These are phyloP conservation scores for Artomyces pyxidatus DNA, from an alignment of 768 basidiomycete species.

Conservation along the genomic window DNA sequence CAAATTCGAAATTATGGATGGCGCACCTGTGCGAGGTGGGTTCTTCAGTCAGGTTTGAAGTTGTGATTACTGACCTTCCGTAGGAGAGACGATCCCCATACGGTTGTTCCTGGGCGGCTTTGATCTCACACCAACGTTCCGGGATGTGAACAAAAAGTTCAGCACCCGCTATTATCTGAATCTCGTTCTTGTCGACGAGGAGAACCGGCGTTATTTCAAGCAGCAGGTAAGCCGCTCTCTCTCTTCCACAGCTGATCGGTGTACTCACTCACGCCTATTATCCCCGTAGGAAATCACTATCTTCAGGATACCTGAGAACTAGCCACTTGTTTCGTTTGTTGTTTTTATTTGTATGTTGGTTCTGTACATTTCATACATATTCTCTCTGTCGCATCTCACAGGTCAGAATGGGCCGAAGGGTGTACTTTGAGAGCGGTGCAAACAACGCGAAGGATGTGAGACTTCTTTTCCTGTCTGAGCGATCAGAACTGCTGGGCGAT, in stretches of 20 bases:
- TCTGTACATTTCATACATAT: constrained; percentile 6
- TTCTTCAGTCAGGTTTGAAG: not conserved
- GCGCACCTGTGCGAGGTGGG: constrained; percentile 89
- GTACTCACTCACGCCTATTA: not conserved
- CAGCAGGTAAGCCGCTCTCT: constrained; percentile 56
- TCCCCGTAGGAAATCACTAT: constrained; percentile 68
- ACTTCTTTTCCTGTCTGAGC: no score
- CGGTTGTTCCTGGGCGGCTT: constrained; percentile 96
- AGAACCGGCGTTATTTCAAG: constrained; percentile 96
- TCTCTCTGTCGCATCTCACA: not conserved
- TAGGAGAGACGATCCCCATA: constrained; percentile 97
- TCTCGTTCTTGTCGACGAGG: constrained; percentile 94
- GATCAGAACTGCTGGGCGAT: no score
- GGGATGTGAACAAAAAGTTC: constrained; percentile 99
- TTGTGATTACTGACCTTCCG: not conserved
- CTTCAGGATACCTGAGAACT: constrained; percentile 73
- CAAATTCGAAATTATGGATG: constrained; percentile 99
- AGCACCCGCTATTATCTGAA: constrained; percentile 96
- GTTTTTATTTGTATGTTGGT: constrained; percentile 1
- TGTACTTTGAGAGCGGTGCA: no score
- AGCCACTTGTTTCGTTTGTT: not conserved
- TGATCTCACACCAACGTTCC: constrained; percentile 96
- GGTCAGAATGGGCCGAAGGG: not conserved
- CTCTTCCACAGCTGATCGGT: not conserved
- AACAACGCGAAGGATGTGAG: no score